Percentiles rank a stretch among this genome's conserved stretches.
These are phyloP conservation scores for Maudiozyma serrabonitensis DNA, from an alignment of 805 yeast genomes.

Conservation along the genomic window DNA sequence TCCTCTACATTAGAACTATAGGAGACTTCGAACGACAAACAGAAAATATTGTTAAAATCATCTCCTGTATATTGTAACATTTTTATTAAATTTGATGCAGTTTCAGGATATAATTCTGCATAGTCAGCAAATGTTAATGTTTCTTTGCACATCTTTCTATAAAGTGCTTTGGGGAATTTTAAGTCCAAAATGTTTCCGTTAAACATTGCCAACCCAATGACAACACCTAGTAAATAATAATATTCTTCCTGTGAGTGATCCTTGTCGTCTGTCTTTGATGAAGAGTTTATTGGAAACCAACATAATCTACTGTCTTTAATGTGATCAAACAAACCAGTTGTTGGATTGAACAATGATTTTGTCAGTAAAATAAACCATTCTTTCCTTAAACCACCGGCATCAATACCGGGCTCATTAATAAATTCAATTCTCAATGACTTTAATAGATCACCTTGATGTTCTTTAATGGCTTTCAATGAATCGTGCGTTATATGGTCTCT, in stretches of 20 bases:
- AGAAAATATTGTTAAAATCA: conserved; percentile 40
- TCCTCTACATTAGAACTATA: conserved; percentile 18
- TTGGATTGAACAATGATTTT: conserved; percentile 58
- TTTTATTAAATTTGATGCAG: conserved; percentile 42
- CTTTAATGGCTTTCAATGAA: conserved; percentile 54
- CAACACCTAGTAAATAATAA: conserved; percentile 73
- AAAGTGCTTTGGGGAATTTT: conserved; percentile 64
- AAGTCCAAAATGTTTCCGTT: conserved; percentile 82
- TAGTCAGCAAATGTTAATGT: conserved; percentile 56
- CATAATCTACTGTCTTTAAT: conserved; percentile 59
- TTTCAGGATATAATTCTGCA: conserved; percentile 55
- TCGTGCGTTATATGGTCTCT: conserved; percentile 62
- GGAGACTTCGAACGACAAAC: conserved; percentile 52
- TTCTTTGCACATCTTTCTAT: conserved; percentile 57
- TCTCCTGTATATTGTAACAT: conserved; percentile 36
- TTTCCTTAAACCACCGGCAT: conserved; percentile 88
- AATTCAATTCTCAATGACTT: conserved; percentile 75
- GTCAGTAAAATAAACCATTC: conserved; percentile 86
- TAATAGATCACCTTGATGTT: conserved; percentile 49
- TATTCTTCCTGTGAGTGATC: conserved; percentile 33
- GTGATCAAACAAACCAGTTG: conserved; percentile 54
- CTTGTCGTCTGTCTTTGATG: conserved; percentile 20
- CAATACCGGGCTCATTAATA: conserved; percentile 83
- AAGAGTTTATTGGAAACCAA: conserved; percentile 60
- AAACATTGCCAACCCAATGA: conserved; percentile 82